Evolutionary conservation across 2,329 filamentous ascomycete species (phyloP).

Genomic region (Colletotrichum chlorophyti): DNA sequence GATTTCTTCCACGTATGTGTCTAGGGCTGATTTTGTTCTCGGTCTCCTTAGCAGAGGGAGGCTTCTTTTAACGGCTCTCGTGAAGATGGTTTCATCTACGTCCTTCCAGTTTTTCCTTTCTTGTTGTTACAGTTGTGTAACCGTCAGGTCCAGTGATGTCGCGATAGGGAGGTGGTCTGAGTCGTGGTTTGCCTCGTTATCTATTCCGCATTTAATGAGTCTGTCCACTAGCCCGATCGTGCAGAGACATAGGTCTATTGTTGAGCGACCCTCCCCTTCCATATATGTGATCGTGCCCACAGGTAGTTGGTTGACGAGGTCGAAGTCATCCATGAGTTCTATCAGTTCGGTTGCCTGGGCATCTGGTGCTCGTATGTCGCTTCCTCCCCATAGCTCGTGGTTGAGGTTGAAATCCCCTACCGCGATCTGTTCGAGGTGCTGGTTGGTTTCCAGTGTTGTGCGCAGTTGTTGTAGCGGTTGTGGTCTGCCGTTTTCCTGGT

Average conservation of each 20-base stretch:
- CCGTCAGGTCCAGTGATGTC: not conserved
- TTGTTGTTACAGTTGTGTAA: not conserved
- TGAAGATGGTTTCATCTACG: not conserved
- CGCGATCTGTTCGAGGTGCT: not conserved
- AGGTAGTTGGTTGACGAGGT: not conserved
- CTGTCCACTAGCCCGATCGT: not conserved
- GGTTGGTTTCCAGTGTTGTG: not conserved
- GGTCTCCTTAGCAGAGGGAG: not conserved
- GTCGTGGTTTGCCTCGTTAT: not conserved
- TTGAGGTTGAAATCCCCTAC: not conserved
- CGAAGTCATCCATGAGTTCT: not conserved
- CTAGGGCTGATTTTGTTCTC: not conserved
- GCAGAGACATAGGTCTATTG: not conserved
- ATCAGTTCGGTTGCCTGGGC: not conserved
- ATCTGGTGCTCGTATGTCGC: not conserved
- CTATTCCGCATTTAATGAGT: not conserved
- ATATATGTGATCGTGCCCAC: not conserved
- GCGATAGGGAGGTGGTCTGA: not conserved
- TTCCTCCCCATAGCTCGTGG: conserved; percentile 1
- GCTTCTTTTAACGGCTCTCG: not conserved
- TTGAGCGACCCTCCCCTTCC: not conserved
- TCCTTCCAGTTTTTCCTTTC: not conserved
- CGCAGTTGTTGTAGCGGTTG: not conserved
- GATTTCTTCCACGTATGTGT: not conserved
- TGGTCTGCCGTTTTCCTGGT: not conserved